These are phyloP conservation scores for Bipolaris cookei DNA, from an alignment of 2,329 filamentous ascomycete species.

Conservation along the genomic window DNA sequence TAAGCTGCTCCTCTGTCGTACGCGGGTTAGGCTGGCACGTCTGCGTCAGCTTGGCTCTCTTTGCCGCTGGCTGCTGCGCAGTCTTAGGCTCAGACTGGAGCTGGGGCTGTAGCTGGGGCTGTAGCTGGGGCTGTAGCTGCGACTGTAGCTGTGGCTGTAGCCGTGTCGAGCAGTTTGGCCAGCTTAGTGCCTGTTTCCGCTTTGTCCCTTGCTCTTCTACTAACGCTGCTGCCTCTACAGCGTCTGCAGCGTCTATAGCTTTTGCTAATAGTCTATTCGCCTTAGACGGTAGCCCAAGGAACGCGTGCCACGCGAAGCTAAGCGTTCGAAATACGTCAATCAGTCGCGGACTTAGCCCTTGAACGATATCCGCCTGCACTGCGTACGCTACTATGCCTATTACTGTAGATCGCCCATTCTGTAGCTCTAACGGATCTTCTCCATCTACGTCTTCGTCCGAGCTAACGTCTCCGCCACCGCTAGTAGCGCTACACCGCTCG, in stretches of 20 bases:
- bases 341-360: neutral
- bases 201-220: neutral
- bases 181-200: neutral
- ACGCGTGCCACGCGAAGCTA: neutral
- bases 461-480: neutral
- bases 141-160: too few relatives aligned
- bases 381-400: neutral
- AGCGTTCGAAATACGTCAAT: neutral
- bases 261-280: too few relatives aligned
- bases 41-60: too few relatives aligned
- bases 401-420: neutral
- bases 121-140: too few relatives aligned
- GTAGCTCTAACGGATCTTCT: neutral
- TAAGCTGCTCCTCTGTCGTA: too few relatives aligned
- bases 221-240: neutral
- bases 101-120: too few relatives aligned
- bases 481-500: too few relatives aligned
- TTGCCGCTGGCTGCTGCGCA: too few relatives aligned
- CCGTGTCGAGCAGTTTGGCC: too few relatives aligned
- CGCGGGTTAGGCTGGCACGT: too few relatives aligned
- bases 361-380: neutral
- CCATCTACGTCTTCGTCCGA: neutral
- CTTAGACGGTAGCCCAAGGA: neutral
- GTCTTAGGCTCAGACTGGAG: too few relatives aligned
- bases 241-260: neutral